These are phyloP conservation scores for Globomyces sp. DNA, from an alignment of 371 early-diverging fungal genomes.

Conservation along the genomic window DNA sequence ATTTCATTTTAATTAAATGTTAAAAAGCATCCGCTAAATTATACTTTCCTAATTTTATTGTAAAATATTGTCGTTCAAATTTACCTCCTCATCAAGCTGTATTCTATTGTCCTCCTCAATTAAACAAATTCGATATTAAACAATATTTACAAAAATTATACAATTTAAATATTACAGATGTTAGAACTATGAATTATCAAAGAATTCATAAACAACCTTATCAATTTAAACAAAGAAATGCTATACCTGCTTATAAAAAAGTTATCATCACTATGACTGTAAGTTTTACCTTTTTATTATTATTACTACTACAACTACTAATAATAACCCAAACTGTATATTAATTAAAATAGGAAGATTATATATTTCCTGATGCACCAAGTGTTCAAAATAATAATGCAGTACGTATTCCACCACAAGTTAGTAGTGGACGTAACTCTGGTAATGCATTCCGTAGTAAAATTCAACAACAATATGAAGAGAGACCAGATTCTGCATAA, in stretches of 20 bases:
- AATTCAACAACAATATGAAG: background rate
- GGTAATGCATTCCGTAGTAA: background rate
- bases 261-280: conserved; percentile 79
- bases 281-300: too few species aligned
- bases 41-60: conserved; percentile 86
- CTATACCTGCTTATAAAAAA: conserved; percentile 67
- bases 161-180: conserved; percentile 76
- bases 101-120: conserved; percentile 86
- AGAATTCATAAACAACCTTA: conserved; percentile 48
- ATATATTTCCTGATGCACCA: conserved; percentile 75
- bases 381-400: conserved; percentile 19
- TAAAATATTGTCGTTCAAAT: conserved; percentile 81
- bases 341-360: conserved; percentile 56
- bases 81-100: conserved; percentile 88
- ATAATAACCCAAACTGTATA: too few species aligned
- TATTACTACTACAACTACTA: too few species aligned
- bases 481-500: background rate
- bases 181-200: conserved; percentile 86
- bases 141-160: conserved; percentile 86
- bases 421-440: background rate
- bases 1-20: background rate
- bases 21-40: conserved; percentile 48
- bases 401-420: background rate
- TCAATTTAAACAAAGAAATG: conserved; percentile 34
- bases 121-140: conserved; percentile 93